phyloP scores from a whole-genome alignment of 1,139 yeast species.

The Lodderomyces pseudojiufengensis region DNA sequence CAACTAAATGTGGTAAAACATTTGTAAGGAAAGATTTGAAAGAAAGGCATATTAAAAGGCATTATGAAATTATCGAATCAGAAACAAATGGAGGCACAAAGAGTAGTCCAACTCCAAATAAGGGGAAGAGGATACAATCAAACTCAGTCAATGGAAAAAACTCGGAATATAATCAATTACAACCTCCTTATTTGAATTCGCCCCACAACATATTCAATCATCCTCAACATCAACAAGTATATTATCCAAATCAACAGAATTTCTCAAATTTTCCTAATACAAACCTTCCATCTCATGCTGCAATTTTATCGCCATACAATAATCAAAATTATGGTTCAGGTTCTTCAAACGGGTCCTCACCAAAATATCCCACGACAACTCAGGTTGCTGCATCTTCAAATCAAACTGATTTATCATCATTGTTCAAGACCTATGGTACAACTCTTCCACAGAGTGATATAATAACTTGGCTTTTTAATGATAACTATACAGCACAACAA shows the following conservation, averaged over 20 bases:
- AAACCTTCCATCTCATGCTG: too few species aligned
- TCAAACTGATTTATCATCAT: conserved; percentile 7
- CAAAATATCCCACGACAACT: conserved; percentile 7
- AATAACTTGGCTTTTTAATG: conserved; percentile 32
- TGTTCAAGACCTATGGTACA: conserved; percentile 8
- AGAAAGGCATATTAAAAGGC: conserved; percentile 38
- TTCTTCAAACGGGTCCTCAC: not conserved
- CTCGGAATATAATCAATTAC: conserved; percentile 1
- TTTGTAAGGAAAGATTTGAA: conserved; percentile 39
- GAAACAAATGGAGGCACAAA: not conserved
- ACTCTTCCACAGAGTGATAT: conserved; percentile 31
- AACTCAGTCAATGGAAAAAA: not conserved
- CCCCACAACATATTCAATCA: not conserved
- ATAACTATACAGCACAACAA: conserved; percentile 1
- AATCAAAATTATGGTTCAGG: not conserved
- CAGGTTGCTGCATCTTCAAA: not conserved
- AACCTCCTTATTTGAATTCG: not conserved
- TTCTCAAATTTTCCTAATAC: too few species aligned
- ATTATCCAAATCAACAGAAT: not conserved
- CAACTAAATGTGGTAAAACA: conserved; percentile 32
- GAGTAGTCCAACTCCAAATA: not conserved
- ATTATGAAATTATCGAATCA: conserved; percentile 16
- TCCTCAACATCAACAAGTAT: not conserved
- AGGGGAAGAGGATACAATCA: not conserved
- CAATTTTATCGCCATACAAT: not conserved